phyloP scores from a whole-genome alignment of 2,329 filamentous ascomycete species.

The Massarina eburnea region DNA sequence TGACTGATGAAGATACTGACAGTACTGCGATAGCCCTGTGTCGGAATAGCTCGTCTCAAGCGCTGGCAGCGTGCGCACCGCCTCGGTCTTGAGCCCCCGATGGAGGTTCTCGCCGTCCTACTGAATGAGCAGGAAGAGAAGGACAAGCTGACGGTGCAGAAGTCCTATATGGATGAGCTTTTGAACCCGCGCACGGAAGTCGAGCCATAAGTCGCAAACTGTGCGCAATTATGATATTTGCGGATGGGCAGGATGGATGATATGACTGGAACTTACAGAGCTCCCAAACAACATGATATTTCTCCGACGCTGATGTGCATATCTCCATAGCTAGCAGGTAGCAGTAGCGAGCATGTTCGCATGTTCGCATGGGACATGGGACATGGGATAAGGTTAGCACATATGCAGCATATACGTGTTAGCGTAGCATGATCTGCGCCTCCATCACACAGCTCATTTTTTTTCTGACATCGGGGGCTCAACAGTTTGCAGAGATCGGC shows the following conservation, averaged over 20 bases:
- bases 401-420: too few species aligned
- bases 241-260: too few species aligned
- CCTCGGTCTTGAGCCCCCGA: conserved; percentile 81
- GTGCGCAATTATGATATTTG: too few species aligned
- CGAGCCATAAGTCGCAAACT: conserved; percentile 29
- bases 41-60: conserved; percentile 77
- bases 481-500: too few species aligned
- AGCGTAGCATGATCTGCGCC: too few species aligned
- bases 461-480: too few species aligned
- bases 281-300: too few species aligned
- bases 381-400: too few species aligned
- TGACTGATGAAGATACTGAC: conserved; percentile 12
- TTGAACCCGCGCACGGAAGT: conserved; percentile 52
- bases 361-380: too few species aligned
- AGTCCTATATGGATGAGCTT: conserved; percentile 73
- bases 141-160: conserved; percentile 58
- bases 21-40: conserved; percentile 68
- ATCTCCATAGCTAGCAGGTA: background rate
- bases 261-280: too few species aligned
- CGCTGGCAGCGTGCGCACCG: conserved; percentile 85
- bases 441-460: background rate
- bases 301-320: too few species aligned
- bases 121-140: conserved; percentile 65
- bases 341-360: too few species aligned
- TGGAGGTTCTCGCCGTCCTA: conserved; percentile 86